Base-by-base conservation (phyloP, 169 alveolate species). In the Babesia microti region DNA sequence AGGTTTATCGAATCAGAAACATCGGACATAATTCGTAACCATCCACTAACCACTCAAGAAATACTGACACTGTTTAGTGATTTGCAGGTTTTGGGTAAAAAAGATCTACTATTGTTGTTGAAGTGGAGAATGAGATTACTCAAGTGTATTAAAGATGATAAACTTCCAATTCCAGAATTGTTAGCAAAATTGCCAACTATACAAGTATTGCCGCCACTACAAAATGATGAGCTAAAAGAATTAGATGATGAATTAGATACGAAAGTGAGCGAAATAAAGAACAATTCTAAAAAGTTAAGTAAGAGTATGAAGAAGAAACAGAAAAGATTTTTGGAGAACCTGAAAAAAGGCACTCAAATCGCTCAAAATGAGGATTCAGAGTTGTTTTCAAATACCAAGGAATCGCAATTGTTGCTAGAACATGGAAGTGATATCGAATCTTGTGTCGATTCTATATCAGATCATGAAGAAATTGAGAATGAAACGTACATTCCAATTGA, bases 91-190 rank as follows among this genome's bases (percentile, higher is more conserved):
- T 74, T 88, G 18, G 95, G 95, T 2, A 84, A 85, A 17, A 48
- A 82, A 1, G 95, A 88, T 26, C 58, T 88, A 11, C 68, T 66
- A 45, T 70, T 58, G 18, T 49, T 88, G 15, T 63, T 88, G 27
- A 87, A 87, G 56, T 88, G 95, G 95, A 57, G 95, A 18, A 56
- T 72, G 27, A 70, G 67, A 40, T 47, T 83, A 18, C 33, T 48
- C 45, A 66, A 44, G 32, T 32, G 37, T 24, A 22, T 63, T 6
- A 43, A 45, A 14, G 4, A 37, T 9, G 9, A 11, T 11, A 43
- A 35, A 5, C 22, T 56, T 7, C 45, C 44, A 18, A 6, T n/a
- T 1, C 21, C 26, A 3, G 36, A 12, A 2, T 37, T 14, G 17
- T 33, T 18, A 30, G 27, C 12, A 7, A 24, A 27, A 45, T n/a